Conservation (phyloP, 495 filamentous ascomycete species). For the Neurospora sublineolata region DNA sequence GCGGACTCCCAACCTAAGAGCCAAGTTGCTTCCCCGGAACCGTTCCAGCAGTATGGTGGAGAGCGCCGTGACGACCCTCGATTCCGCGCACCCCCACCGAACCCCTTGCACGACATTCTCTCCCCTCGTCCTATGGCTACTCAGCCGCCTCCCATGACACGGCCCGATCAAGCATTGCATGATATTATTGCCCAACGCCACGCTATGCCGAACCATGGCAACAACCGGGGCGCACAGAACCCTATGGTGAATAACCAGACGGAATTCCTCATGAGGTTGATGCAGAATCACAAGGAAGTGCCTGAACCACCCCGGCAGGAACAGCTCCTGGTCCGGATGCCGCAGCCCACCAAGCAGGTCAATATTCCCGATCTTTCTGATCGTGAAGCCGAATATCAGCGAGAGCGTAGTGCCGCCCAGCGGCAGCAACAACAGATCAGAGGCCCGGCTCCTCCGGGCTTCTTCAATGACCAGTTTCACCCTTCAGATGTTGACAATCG, state of each 20-base stretch:
- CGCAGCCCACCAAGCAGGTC: constrained; percentile 21
- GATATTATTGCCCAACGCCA: constrained; percentile 43
- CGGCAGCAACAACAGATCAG: constrained; percentile 18
- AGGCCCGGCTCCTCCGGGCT: constrained; percentile 23
- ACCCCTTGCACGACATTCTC: constrained; percentile 31
- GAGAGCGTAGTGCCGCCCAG: constrained; percentile 21
- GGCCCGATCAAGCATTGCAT: constrained; percentile 42
- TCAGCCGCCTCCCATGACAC: constrained; percentile 26
- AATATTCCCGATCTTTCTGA: constrained; percentile 22
- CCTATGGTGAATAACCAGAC: constrained; percentile 36
- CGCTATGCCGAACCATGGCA: constrained; percentile 26
- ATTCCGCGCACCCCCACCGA: constrained; percentile 7
- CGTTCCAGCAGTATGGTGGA: constrained; percentile 32
- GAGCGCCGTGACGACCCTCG: constrained; percentile 31
- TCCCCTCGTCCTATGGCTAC: constrained; percentile 28
- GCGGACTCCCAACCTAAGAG: constrained; percentile 19
- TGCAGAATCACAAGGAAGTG: constrained; percentile 34
- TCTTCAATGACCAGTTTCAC: constrained; percentile 34
- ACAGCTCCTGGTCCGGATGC: constrained; percentile 20
- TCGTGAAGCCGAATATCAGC: constrained; percentile 30
- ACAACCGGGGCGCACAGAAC: constrained; percentile 26
- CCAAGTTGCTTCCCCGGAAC: constrained; percentile 27
- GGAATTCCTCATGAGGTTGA: constrained; percentile 45
- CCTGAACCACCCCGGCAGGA: constrained; percentile 35
- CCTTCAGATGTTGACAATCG: constrained; percentile 25